These are phyloP conservation scores for Bruguiera gymnorhiza DNA, from an alignment of 345 rosid genomes.

Conservation along the genomic window DNA sequence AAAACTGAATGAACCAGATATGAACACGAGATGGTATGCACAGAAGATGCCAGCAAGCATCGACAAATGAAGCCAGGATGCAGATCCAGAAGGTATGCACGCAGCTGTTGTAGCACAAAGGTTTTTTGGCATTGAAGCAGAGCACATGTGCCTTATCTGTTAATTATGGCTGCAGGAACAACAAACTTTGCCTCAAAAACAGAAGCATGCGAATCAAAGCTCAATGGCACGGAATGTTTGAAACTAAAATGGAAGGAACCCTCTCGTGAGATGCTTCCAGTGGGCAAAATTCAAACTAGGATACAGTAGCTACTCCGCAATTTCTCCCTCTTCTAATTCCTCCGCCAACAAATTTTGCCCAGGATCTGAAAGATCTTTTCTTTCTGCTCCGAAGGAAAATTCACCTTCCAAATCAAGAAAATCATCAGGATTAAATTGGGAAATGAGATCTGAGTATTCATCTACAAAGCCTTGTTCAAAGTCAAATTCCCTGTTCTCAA, in stretches of 20 bases:
- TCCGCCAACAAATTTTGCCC: constrained; percentile 19
- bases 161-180: not conserved
- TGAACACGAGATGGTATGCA: too few relatives aligned
- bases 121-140: not conserved
- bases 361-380: constrained; percentile 20
- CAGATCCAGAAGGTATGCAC: too few relatives aligned
- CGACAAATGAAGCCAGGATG: too few relatives aligned
- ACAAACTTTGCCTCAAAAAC: not conserved
- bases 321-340: constrained; percentile 90
- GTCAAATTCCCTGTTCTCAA: constrained; percentile 46
- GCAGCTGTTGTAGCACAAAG: too few relatives aligned
- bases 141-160: not conserved
- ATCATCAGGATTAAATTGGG: constrained; percentile 62
- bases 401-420: constrained; percentile 64
- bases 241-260: not conserved
- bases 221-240: too few relatives aligned
- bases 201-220: not conserved
- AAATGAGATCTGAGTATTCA: constrained; percentile 59
- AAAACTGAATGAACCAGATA: too few relatives aligned
- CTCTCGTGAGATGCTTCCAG: not conserved
- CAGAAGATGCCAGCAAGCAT: too few relatives aligned
- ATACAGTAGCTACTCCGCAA: constrained; percentile 37
- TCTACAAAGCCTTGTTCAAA: constrained; percentile 70
- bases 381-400: constrained; percentile 37
- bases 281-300: not conserved